phyloP scores from a whole-genome alignment of 805 yeast genomes.

The Lipomyces japonicus region DNA sequence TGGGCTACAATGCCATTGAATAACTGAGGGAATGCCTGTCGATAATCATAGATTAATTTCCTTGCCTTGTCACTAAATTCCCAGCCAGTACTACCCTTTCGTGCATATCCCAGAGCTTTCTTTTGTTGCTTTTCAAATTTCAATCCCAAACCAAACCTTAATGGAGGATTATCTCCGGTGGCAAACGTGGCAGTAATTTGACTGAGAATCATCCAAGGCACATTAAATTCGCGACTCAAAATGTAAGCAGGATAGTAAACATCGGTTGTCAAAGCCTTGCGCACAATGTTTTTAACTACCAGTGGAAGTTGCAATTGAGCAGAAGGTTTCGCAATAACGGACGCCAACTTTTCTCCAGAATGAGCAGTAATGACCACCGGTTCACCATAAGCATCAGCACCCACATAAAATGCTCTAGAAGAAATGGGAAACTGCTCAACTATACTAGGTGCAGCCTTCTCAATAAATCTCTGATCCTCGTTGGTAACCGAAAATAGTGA shows the following conservation, averaged over 20 bases:
- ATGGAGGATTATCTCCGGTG: constrained; percentile 49
- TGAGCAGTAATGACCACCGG: constrained; percentile 49
- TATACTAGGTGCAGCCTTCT: constrained; percentile 71
- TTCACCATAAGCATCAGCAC: constrained; percentile 83
- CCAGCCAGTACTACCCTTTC: constrained; percentile 67
- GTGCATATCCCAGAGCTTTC: constrained; percentile 85
- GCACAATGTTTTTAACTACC: constrained; percentile 60
- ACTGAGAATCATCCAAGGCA: constrained; percentile 66
- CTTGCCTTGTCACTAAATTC: constrained; percentile 75
- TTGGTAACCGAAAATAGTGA: constrained; percentile 70
- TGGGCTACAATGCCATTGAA: constrained; percentile 47
- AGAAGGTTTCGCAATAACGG: constrained; percentile 25
- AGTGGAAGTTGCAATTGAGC: constrained; percentile 64
- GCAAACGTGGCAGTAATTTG: constrained; percentile 70
- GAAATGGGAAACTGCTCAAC: constrained; percentile 77
- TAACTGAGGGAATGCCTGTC: constrained; percentile 56
- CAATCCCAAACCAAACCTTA: constrained; percentile 76
- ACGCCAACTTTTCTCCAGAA: constrained; percentile 36
- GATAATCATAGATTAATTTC: constrained; percentile 59
- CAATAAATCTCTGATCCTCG: constrained; percentile 68
- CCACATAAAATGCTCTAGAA: constrained; percentile 70
- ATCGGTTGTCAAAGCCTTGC: constrained; percentile 49
- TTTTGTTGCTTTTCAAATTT: constrained; percentile 74
- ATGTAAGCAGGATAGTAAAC: constrained; percentile 63
- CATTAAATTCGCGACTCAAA: constrained; percentile 53